These are phyloP conservation scores for Aleurites moluccanus DNA, from an alignment of 441 rosid genomes.

Conservation along the genomic window DNA sequence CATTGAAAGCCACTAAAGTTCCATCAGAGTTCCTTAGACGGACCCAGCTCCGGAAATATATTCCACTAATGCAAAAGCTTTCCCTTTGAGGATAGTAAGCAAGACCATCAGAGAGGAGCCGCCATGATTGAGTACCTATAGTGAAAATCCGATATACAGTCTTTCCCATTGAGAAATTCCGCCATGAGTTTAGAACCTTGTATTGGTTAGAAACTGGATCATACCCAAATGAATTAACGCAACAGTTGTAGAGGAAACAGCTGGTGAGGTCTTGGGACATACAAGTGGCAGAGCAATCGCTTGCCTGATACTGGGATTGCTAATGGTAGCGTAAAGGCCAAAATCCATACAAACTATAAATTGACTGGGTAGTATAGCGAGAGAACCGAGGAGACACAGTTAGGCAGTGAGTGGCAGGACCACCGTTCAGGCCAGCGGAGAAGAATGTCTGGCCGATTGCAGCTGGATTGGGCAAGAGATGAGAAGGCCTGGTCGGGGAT, in stretches of 20 bases:
- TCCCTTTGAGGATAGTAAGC: neutral
- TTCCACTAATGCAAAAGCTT: conserved; percentile 22
- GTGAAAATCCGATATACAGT: conserved; percentile 5
- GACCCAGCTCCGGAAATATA: conserved; percentile 15
- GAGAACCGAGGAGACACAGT: conserved; percentile 4
- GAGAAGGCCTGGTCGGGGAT: conserved; percentile 14
- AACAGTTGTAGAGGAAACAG: conserved; percentile 11
- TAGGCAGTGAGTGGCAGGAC: neutral
- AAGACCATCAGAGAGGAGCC: neutral
- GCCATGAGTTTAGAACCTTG: conserved; percentile 29
- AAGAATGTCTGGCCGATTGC: conserved; percentile 16
- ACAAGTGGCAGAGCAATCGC: conserved; percentile 6
- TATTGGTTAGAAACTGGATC: conserved; percentile 19
- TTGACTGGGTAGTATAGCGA: conserved; percentile 5
- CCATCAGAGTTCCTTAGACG: neutral
- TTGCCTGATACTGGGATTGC: conserved; percentile 8
- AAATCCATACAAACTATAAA: conserved; percentile 8
- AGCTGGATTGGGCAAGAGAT: conserved; percentile 16
- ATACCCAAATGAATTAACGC: conserved; percentile 21
- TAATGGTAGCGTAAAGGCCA: neutral
- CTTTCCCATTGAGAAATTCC: neutral
- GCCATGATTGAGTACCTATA: neutral
- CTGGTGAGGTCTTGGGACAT: conserved; percentile 11
- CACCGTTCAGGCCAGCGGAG: neutral
- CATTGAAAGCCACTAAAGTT: conserved; percentile 15